Evolutionary conservation across 257 asterid genomes (phyloP), one percentile per base, ranked within the genome.

Genomic region (Jasminum sambac): DNA sequence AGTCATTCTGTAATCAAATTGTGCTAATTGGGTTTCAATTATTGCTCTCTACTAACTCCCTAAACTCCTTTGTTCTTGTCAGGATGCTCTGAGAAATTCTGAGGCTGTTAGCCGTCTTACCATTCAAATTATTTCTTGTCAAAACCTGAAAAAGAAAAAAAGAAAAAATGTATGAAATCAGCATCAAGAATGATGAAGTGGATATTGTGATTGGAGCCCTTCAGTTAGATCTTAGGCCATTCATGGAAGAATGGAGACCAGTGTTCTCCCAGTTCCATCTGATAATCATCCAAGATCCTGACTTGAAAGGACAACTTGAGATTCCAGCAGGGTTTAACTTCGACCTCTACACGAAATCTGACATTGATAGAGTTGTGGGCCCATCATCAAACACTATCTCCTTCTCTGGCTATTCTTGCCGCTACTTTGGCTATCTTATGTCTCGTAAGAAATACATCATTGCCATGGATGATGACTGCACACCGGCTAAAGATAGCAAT

Each of bases 181-280:
- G 61, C 77, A 81, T 86, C 48, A 73, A 70, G 44, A 79, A 83
- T 14, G 82, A 84, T 24, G 95, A 88, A 76, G 86, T 88, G 10
- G 95, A 88, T 69, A 78, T 88, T 68, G 92, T 88, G 79, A 80
- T 88, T 14, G 91, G 84, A 3, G 92, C 96, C 63, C 82, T 90
- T 44, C 89, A 81, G 64, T 77, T 88, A 19, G 96, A 93, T 76
- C 91, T 93, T 34, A 88, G 90, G 43, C 72, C 84, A 12, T 93
- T 93, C 83, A 78, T 93, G 91, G 97, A 89, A 77, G 90, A 78
- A 55, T 93, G 98, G 98, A 81, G 88, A 64, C 86, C 94, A 3
- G 44, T 89, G 38, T 84, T 93, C 77, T 87, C 95, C 74, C 86
- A 80, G 38, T 93, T 87, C 83, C 98, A 90, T 87, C 81, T 93